These are phyloP conservation scores for Hyaloscypha variabilis DNA, from an alignment of 495 filamentous ascomycete species.

Conservation along the genomic window DNA sequence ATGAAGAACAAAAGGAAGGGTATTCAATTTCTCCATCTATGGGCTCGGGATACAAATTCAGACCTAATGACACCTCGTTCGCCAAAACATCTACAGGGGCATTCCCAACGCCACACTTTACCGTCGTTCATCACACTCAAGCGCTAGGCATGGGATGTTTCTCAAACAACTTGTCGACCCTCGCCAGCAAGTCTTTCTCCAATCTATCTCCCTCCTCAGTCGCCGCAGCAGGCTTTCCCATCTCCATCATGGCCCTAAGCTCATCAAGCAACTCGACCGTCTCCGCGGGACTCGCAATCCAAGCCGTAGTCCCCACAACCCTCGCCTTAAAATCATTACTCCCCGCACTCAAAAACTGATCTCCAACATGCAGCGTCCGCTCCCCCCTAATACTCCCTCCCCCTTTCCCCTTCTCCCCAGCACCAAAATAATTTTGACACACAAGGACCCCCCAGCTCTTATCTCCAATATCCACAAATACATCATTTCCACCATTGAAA, in stretches of 20 bases:
- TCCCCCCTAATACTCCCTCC: conserved; percentile 43
- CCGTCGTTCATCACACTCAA: background rate
- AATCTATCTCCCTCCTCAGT: background rate
- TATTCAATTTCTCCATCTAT: background rate
- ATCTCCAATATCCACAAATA: conserved; percentile 98
- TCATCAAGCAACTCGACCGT: conserved; percentile 89
- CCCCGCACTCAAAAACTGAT: conserved; percentile 94
- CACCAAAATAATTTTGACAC: conserved; percentile 88
- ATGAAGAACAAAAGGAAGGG: background rate
- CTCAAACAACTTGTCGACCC: conserved; percentile 15
- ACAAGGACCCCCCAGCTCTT: conserved; percentile 93
- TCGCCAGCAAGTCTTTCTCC: conserved; percentile 7
- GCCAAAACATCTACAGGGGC: background rate
- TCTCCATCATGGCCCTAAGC: conserved; percentile 51
- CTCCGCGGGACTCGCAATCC: conserved; percentile 92
- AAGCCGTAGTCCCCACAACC: conserved; percentile 68
- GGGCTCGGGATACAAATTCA: background rate
- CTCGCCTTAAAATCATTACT: conserved; percentile 94
- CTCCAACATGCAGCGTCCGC: conserved; percentile 81
- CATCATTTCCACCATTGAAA: conserved; percentile 96
- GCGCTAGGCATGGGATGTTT: conserved; percentile 6
- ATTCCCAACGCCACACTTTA: background rate
- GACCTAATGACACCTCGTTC: background rate
- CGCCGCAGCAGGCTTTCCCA: background rate
- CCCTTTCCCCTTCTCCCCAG: background rate